Conservation (phyloP, 1,284 basidiomycete genomes). For the Cryptococcus sp. region DNA sequence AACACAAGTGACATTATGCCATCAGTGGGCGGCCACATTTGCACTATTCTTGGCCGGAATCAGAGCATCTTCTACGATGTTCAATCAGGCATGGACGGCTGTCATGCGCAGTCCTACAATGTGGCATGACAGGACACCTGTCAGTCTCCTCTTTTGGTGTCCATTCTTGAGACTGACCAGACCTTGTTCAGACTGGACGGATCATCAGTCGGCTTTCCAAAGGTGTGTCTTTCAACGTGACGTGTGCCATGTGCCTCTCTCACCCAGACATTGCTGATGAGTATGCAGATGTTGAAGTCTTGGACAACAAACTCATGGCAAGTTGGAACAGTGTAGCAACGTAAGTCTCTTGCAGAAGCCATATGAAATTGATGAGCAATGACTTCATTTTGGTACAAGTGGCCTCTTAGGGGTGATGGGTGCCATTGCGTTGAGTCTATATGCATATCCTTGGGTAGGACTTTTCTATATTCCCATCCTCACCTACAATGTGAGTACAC, state of each 20-base stretch:
- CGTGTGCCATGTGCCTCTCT: background rate
- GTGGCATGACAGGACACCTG: constrained; percentile 37
- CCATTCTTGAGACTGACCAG: too few relatives aligned
- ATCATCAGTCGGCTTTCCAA: constrained; percentile 66
- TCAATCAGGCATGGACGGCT: constrained; percentile 23
- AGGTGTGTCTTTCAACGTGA: constrained; percentile 1
- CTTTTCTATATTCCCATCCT: constrained; percentile 37
- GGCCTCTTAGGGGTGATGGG: constrained; percentile 23
- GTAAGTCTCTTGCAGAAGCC: too few relatives aligned
- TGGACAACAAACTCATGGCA: constrained; percentile 30
- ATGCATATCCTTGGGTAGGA: constrained; percentile 32
- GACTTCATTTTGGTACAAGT: too few relatives aligned
- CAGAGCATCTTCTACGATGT: constrained; percentile 28
- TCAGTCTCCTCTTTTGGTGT: constrained; percentile 5
- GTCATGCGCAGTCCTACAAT: constrained; percentile 30
- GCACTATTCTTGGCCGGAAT: constrained; percentile 22
- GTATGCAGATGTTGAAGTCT: constrained; percentile 27
- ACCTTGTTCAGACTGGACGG: constrained; percentile 59
- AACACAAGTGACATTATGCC: background rate
- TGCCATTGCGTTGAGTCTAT: constrained; percentile 33
- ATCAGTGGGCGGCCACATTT: constrained; percentile 19
- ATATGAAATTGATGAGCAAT: too few relatives aligned
- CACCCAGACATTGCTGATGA: background rate
- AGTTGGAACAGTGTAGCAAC: constrained; percentile 8
- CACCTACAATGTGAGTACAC: constrained; percentile 27